A percentile compares a stretch with the other conserved stretches of the same genome.
phyloP scores from a whole-genome alignment of 768 basidiomycete genomes.

The Auricularia heimuer region DNA sequence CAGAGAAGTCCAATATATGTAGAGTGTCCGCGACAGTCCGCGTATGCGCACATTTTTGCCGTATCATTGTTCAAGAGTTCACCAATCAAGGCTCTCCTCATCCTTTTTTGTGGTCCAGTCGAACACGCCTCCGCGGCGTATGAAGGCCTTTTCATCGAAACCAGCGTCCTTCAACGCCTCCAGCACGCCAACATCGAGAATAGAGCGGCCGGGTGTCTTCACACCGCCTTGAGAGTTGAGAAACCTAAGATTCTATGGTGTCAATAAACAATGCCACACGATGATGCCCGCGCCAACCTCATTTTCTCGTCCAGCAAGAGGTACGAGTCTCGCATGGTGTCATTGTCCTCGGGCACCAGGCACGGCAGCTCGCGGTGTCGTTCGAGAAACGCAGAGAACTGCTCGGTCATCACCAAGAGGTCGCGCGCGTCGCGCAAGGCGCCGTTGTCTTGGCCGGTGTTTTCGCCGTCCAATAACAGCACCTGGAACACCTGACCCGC shows the following conservation, averaged over 20 bases:
- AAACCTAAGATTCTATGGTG: conserved; percentile 12
- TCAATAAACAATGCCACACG: neutral
- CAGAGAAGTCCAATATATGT: too few relatives aligned
- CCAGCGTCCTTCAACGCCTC: conserved; percentile 25
- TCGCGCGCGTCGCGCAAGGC: conserved; percentile 27
- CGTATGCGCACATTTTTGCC: too few relatives aligned
- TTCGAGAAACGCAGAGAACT: conserved; percentile 25
- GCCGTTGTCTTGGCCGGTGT: conserved; percentile 22
- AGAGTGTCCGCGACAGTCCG: too few relatives aligned
- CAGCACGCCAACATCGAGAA: conserved; percentile 27
- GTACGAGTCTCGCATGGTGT: conserved; percentile 30
- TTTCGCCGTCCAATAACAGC: conserved; percentile 26
- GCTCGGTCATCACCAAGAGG: conserved; percentile 24
- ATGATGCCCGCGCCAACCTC: conserved; percentile 15
- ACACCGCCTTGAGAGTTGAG: conserved; percentile 24
- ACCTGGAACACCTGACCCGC: conserved; percentile 26
- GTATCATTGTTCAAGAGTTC: too few relatives aligned
- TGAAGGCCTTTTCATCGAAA: conserved; percentile 23
- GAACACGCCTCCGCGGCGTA: conserved; percentile 25
- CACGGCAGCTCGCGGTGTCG: conserved; percentile 18
- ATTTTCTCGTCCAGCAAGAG: conserved; percentile 28
- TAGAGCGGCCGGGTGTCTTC: conserved; percentile 22
- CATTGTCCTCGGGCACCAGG: conserved; percentile 29
- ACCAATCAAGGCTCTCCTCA: neutral
- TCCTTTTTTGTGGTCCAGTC: conserved; percentile 22